These are phyloP conservation scores for Leccinum uliginosum DNA, from an alignment of 768 basidiomycete species.

Conservation along the genomic window DNA sequence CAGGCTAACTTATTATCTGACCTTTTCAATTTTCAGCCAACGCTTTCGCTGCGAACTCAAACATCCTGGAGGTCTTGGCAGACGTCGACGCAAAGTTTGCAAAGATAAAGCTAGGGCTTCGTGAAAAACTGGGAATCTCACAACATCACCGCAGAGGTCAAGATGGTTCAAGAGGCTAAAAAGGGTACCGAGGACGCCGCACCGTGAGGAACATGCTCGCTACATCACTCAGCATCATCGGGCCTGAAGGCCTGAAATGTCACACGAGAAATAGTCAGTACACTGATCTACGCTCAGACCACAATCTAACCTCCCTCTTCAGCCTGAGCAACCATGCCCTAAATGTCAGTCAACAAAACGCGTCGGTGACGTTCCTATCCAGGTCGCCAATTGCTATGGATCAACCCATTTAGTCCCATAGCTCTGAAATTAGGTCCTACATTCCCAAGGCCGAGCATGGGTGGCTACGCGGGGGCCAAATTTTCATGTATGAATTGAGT, in stretches of 20 bases:
- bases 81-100: too few relatives aligned
- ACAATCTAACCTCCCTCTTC: slow-evolving; percentile 38
- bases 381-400: slow-evolving; percentile 19
- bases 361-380: slow-evolving; percentile 43
- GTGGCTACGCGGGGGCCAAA: slow-evolving; percentile 31
- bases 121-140: too few relatives aligned
- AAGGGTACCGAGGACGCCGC: slow-evolving; percentile 60
- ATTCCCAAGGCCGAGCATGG: slow-evolving; percentile 34
- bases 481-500: slow-evolving; percentile 34
- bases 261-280: slow-evolving; percentile 74
- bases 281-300: too few relatives aligned
- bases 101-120: too few relatives aligned
- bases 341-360: slow-evolving; percentile 58
- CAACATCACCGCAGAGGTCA: too few relatives aligned
- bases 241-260: slow-evolving; percentile 78
- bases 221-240: slow-evolving; percentile 72
- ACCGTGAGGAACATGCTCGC: slow-evolving; percentile 71
- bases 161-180: too few relatives aligned
- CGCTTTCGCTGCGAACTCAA: too few relatives aligned
- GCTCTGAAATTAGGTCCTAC: slow-evolving; percentile 25
- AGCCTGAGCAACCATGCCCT: slow-evolving; percentile 73
- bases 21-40: too few relatives aligned
- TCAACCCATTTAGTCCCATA: slow-evolving; percentile 31
- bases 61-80: too few relatives aligned
- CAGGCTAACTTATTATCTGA: too few relatives aligned